Conservation (phyloP, 2,329 filamentous ascomycete species). For the Cladosporium sp. region DNA sequence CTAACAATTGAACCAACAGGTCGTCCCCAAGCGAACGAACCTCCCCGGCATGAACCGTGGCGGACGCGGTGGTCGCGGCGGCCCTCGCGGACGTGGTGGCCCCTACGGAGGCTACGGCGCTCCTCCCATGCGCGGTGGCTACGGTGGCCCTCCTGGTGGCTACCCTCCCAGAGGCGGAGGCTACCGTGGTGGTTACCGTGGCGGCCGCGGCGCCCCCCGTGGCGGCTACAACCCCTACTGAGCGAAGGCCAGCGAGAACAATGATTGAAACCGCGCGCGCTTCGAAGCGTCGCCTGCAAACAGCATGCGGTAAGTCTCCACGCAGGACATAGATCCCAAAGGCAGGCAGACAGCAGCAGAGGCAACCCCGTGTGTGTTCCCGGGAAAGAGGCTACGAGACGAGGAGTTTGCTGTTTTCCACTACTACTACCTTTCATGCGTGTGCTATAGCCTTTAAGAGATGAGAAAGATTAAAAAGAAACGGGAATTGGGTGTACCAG, state of each 20-base stretch:
- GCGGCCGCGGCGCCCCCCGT: constrained; percentile 37
- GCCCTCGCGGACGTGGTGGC: constrained; percentile 41
- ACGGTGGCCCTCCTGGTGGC: constrained; percentile 29
- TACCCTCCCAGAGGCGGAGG: constrained; percentile 43
- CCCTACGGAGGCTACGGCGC: constrained; percentile 57
- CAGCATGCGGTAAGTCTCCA: not conserved
- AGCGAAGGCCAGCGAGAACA: constrained; percentile 20
- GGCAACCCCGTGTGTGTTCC: not conserved
- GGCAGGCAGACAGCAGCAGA: not conserved
- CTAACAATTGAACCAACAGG: constrained; percentile 51
- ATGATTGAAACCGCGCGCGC: not conserved
- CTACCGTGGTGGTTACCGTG: constrained; percentile 42
- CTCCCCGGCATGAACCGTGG: constrained; percentile 91
- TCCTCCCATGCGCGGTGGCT: constrained; percentile 51
- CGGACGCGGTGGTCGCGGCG: constrained; percentile 55
- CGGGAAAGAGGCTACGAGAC: not conserved
- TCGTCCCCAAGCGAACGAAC: constrained; percentile 92
- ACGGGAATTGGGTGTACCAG: constrained; percentile 23
- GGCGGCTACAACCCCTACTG: constrained; percentile 44
- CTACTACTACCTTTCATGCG: not conserved
- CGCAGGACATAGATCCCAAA: not conserved
- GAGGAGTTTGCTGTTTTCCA: not conserved
- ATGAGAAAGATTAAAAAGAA: constrained; percentile 24
- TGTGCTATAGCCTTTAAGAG: constrained; percentile 20
- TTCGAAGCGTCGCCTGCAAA: not conserved